Evolutionary conservation across 2,329 filamentous ascomycete species (phyloP).

Genomic region (Juglanconis juglandina): DNA sequence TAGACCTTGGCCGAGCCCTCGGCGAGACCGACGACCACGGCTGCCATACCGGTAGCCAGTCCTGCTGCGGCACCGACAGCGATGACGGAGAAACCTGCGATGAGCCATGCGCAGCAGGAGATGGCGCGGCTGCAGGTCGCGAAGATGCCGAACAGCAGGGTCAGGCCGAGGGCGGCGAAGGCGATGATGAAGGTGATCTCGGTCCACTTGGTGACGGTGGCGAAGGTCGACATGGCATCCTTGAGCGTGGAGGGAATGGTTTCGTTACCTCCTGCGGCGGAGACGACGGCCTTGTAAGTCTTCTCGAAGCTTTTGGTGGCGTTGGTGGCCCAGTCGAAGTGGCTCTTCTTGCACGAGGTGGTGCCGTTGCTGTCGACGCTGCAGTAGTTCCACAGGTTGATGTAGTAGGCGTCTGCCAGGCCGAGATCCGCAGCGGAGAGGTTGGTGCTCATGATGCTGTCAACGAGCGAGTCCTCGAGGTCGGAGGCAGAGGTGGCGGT

Average conservation of each 20-base stretch:
- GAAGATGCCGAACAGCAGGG: constrained; percentile 75
- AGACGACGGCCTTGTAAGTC: constrained; percentile 50
- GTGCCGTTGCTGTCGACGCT: constrained; percentile 53
- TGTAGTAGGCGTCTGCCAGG: constrained; percentile 73
- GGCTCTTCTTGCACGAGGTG: constrained; percentile 65
- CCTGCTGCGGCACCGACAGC: constrained; percentile 61
- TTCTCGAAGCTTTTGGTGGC: constrained; percentile 61
- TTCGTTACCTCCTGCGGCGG: constrained; percentile 49
- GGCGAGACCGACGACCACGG: constrained; percentile 66
- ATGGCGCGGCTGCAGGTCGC: constrained; percentile 79
- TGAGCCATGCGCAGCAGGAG: constrained; percentile 76
- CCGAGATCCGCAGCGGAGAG: constrained; percentile 57
- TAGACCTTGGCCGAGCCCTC: constrained; percentile 66
- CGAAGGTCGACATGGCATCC: constrained; percentile 69
- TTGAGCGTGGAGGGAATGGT: constrained; percentile 66
- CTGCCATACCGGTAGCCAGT: constrained; percentile 72
- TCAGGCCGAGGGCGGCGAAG: constrained; percentile 64
- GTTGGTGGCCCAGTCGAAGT: constrained; percentile 74
- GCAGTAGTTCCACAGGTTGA: constrained; percentile 89
- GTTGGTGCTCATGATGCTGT: constrained; percentile 31
- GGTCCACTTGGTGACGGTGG: constrained; percentile 74
- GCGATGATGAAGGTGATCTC: constrained; percentile 76
- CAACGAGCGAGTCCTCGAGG: not conserved
- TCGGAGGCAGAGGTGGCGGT: constrained; percentile 2
- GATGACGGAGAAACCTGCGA: constrained; percentile 60